Percentiles rank a stretch among this genome's conserved stretches.
Evolutionary conservation across 805 yeast species (phyloP).

Genomic region (Saturnispora halmiae): DNA sequence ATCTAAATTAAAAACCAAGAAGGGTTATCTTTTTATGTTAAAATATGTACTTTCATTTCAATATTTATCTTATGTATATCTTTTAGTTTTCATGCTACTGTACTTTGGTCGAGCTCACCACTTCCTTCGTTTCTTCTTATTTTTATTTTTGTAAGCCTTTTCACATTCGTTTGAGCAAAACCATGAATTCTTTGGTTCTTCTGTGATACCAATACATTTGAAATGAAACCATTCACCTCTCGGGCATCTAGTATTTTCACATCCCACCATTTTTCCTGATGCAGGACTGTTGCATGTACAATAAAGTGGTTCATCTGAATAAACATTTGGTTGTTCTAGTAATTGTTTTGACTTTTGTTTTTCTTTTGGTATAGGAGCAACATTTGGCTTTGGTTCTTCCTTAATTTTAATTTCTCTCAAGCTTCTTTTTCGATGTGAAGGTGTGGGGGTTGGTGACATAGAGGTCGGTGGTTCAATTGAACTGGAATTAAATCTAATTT

Average conservation of each 20-base stretch:
- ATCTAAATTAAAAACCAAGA: conserved; percentile 10
- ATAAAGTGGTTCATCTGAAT: conserved; percentile 23
- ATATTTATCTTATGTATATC: conserved; percentile 1
- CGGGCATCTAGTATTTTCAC: conserved; percentile 78
- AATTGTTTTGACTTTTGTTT: conserved; percentile 10
- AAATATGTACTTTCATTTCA: background rate
- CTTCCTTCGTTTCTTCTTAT: conserved; percentile 9
- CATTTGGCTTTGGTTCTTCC: background rate
- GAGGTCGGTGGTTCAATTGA: background rate
- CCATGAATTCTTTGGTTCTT: conserved; percentile 85
- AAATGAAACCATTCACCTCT: conserved; percentile 90
- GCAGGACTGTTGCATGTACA: conserved; percentile 48
- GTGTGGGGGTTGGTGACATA: background rate
- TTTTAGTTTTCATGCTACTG: background rate
- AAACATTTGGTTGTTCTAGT: conserved; percentile 16
- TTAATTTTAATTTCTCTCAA: no score
- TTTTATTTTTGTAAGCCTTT: conserved; percentile 3
- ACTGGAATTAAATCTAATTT: background rate
- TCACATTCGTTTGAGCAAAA: conserved; percentile 73
- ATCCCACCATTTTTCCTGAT: conserved; percentile 89
- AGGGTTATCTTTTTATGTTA: background rate
- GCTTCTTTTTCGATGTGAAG: no score
- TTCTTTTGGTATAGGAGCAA: background rate
- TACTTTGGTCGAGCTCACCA: conserved; percentile 4
- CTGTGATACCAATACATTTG: conserved; percentile 82